phyloP scores from a whole-genome alignment of 768 basidiomycete species.

The Macrolepiota fuliginosa region DNA sequence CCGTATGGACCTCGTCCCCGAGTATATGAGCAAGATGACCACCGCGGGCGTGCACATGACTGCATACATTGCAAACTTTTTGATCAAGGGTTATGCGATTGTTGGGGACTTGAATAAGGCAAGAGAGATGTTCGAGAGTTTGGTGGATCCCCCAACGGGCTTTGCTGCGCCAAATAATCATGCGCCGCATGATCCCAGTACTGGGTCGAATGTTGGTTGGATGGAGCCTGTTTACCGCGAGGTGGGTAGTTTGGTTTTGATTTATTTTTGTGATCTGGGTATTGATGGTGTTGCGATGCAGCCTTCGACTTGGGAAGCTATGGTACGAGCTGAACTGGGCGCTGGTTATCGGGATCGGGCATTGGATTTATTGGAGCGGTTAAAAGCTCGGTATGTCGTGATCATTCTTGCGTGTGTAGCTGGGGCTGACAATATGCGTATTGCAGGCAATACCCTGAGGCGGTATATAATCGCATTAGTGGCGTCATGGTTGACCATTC shows the following conservation, averaged over 20 bases:
- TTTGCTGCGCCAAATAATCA: slow-evolving; percentile 91
- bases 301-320: slow-evolving; percentile 94
- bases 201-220: slow-evolving; percentile 29
- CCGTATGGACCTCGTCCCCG: slow-evolving; percentile 72
- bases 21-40: slow-evolving; percentile 62
- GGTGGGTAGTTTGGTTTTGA: slow-evolving; percentile 38
- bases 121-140: slow-evolving; percentile 72
- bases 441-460: slow-evolving; percentile 68
- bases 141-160: slow-evolving; percentile 79
- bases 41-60: slow-evolving; percentile 77
- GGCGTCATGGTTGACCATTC: slow-evolving; percentile 78
- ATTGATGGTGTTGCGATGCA: slow-evolving; percentile 24
- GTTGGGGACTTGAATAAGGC: slow-evolving; percentile 70
- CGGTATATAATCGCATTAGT: slow-evolving; percentile 76
- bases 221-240: slow-evolving; percentile 79
- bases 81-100: slow-evolving; percentile 72
- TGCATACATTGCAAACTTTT: slow-evolving; percentile 89
- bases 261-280: neutral
- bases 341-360: slow-evolving; percentile 74
- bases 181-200: slow-evolving; percentile 56
- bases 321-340: slow-evolving; percentile 90
- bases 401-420: neutral
- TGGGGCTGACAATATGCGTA: neutral
- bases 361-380: slow-evolving; percentile 60
- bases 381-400: slow-evolving; percentile 63